phyloP scores from a whole-genome alignment of 1,284 basidiomycete species.

The Puccinia triticina region DNA sequence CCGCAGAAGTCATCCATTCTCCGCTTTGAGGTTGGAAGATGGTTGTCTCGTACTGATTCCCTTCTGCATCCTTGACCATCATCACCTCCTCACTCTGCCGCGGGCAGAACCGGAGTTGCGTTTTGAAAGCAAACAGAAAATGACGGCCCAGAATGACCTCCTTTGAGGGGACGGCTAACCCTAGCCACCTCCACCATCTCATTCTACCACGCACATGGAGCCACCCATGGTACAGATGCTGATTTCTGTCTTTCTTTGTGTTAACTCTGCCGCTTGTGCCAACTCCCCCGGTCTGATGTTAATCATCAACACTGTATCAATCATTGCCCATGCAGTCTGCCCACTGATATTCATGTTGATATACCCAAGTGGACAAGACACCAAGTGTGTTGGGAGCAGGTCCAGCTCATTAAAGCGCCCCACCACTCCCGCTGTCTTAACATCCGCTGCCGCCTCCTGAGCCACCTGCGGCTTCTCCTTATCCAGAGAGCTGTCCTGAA shows the following conservation, averaged over 20 bases:
- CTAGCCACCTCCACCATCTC: slow-evolving; percentile 9
- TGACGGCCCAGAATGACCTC: neutral
- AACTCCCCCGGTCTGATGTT: neutral
- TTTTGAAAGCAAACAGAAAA: neutral
- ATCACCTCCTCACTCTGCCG: neutral
- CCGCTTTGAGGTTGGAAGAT: neutral
- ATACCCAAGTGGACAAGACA: slow-evolving; percentile 11
- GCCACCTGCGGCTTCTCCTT: too few species aligned
- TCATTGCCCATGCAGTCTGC: neutral
- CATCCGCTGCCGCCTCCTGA: too few species aligned
- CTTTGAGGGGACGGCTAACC: neutral
- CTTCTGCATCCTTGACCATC: neutral
- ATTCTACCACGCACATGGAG: neutral
- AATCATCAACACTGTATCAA: neutral
- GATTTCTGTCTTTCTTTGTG: neutral
- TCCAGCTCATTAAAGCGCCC: too few species aligned
- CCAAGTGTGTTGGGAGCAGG: neutral
- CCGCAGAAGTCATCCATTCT: neutral
- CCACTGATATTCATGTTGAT: neutral
- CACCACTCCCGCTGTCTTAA: too few species aligned
- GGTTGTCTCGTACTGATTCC: neutral
- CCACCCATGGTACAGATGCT: neutral
- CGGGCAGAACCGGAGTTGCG: neutral
- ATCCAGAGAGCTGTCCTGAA: too few species aligned
- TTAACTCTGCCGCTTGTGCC: neutral